Base-by-base conservation (phyloP, 2,329 filamentous ascomycete species). In the Trichoderma sp. region DNA sequence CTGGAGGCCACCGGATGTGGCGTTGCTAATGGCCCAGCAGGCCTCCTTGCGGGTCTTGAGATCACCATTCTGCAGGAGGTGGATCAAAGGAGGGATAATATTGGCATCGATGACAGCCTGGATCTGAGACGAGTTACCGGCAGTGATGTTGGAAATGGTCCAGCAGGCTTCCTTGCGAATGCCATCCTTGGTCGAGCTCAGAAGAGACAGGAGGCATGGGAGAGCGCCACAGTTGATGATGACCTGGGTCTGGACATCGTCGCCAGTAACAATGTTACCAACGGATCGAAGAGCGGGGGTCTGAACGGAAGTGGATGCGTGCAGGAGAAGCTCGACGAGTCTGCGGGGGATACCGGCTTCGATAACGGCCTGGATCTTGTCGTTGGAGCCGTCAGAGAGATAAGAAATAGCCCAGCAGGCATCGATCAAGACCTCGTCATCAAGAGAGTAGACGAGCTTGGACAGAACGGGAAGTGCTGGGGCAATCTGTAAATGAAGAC, bases 371-470 rank as follows among this genome's bases (percentile, higher is more conserved):
- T 99, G 96, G 75, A 99, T 99, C 87, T 99, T 99, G 80, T 99
- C 96, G 82, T 99, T 99, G 78, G 95, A 93, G 57, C 96, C 96
- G 82, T 99, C 96, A 3, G 96, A 98, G 23, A 99, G 90, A 81
- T 99, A 99, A 1, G 95, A 98, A 79, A 99, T 98, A 74, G 96
- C 96, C 96, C 96, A 99, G 90, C 96, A 99, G 72, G 96, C 96
- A 83, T 99, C 96, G 78, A 99, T 99, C 73, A 99, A 86, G 72
- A 99, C 96, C 82, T 99, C 96, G 77, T 99, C 96, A 80, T 99
- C 96, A 71, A 99, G 89, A 74, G 96, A 98, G 85, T 99, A 99
- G 73, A 99, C 95, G 43, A 99, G 91, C 87, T 99, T 99, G 76
- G 96, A 90, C 73, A 99, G 90, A 64, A 99, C 95, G 28, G 96